Conservation (phyloP, 179 eudicot genomes). For the Drosera spatulata region DNA sequence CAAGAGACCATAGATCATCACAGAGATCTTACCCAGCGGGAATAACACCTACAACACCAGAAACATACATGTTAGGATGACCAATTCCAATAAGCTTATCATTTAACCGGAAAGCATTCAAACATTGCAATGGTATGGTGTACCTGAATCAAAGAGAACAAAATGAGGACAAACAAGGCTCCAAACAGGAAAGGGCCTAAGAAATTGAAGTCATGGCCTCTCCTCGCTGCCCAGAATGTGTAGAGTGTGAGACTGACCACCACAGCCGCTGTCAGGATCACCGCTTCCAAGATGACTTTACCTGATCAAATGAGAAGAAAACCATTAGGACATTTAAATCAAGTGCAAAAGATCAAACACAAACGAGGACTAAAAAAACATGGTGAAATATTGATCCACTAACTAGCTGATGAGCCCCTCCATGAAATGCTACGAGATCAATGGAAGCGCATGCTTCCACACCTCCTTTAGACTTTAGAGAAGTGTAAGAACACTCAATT, state of each 20-base stretch:
- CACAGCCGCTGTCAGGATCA: conserved; percentile 1
- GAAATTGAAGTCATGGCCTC: conserved; percentile 2
- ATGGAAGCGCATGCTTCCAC: no score
- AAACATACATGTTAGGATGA: neutral
- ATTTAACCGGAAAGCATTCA: no score
- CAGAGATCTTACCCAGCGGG: neutral
- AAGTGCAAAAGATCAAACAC: no score
- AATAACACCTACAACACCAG: neutral
- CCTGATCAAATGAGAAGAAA: neutral
- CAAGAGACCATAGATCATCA: neutral
- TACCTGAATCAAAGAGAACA: conserved; percentile 4
- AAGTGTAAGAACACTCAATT: no score
- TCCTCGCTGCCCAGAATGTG: conserved; percentile 4
- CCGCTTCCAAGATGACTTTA: conserved; percentile 2
- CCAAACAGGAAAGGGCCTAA: conserved; percentile 2
- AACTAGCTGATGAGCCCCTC: no score
- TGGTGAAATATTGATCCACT: no score
- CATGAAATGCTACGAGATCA: no score
- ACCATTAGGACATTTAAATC: no score
- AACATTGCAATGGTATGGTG: no score
- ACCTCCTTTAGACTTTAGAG: no score
- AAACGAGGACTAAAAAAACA: no score
- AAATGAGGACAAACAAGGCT: neutral
- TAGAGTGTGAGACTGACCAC: conserved; percentile 7
- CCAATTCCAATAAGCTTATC: neutral